These are phyloP conservation scores for Ceratobasidium sp. DNA, from an alignment of 1,284 basidiomycete genomes.

Conservation along the genomic window DNA sequence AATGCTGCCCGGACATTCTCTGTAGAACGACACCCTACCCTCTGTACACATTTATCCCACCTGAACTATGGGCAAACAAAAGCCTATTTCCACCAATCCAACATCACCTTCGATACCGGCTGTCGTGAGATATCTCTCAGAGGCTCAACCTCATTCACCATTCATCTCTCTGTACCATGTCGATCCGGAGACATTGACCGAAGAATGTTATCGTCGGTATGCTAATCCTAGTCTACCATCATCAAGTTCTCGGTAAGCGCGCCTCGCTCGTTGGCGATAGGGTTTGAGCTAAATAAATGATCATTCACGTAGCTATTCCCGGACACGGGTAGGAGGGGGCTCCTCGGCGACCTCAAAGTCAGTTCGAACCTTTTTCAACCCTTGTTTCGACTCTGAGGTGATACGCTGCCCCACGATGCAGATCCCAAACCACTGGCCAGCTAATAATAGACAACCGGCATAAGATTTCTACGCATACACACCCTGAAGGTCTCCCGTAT, in stretches of 20 bases:
- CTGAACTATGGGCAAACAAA: constrained; percentile 17
- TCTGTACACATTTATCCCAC: not conserved
- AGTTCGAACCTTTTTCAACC: too few species aligned
- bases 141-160: constrained; percentile 1
- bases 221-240: constrained; percentile 25
- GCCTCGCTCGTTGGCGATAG: too few species aligned
- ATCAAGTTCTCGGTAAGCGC: constrained; percentile 8
- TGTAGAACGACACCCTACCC: not conserved
- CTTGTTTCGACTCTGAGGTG: too few species aligned
- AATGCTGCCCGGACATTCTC: not conserved
- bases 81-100: not conserved
- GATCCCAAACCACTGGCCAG: not conserved
- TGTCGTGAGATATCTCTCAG: not conserved
- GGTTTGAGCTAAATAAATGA: too few species aligned
- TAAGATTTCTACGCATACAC: not conserved
- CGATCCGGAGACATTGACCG: not conserved
- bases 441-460: not conserved
- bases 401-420: not conserved
- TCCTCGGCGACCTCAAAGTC: too few species aligned
- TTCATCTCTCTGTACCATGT: not conserved
- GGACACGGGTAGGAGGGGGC: too few species aligned
- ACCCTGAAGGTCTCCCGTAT: constrained; percentile 38
- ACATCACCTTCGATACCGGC: not conserved
- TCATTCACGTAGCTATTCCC: constrained; percentile 1
- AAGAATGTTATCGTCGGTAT: constrained; percentile 1